Evolutionary conservation across 2,329 filamentous ascomycete species (phyloP), one percentile per base, ranked within the genome.

Genomic region (Alternaria consortialis): DNA sequence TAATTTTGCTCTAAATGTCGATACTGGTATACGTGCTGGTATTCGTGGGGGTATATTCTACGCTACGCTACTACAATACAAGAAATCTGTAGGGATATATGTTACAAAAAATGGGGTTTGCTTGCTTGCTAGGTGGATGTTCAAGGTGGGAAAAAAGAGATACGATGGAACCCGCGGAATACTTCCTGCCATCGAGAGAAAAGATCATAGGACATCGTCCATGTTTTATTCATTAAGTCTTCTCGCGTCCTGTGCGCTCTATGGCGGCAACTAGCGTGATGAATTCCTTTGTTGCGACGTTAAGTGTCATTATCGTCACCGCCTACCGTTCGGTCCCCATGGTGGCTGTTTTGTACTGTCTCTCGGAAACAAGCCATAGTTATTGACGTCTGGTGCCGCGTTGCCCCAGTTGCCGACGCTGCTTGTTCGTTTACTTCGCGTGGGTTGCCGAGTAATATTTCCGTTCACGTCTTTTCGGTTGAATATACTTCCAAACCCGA

Each of bases 401-500:
- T 39, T 56, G 7, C 69, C 68, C 74, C 74, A 77, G 52, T 73
- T 74, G 3, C 71, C 72, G 8, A 76, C 63, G 36, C 62, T 77
- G 43, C 73, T 77, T 23, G 65, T 68, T 36, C 72, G 66, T 20
- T 71, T 74, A 32, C 64, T 70, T 20, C 63, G 64, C 15, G 73
- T 73, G 7, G 67, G 65, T 48, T 74, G 69, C 36, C 74, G 64
- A 8, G 71, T 73, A 12, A 77, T 65, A 50, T 73, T 77, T 3
- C 63, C 71, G 27, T 68, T 65, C 32, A 77, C 73, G 50, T 74
- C 65, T 48, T 59, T 65, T 8, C 71, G 66, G 12, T 69, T 72
- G 40, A 68, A 61, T 15, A 76, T 70, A 40, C 63, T 66, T 5
- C 74, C 71, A 47, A 79, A 77, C 1, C 74, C 73, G 8, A 80